Conservation (phyloP, 805 yeast genomes). For the Candida quercuum region DNA sequence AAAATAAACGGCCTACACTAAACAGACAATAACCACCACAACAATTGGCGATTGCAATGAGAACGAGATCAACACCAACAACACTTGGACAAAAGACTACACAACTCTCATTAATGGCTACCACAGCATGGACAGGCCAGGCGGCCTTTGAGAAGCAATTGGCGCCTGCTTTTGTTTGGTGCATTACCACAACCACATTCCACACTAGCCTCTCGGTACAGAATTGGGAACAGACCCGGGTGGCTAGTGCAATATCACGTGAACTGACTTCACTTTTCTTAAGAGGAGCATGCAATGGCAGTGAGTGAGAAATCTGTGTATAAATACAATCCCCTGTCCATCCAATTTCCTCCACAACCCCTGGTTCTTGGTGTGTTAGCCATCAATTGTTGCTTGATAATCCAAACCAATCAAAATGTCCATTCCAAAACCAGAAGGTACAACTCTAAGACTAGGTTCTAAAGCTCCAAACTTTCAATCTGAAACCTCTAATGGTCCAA, state of each 20-base stretch:
- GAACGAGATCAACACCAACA: no score
- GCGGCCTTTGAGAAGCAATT: no score
- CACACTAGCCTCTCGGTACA: no score
- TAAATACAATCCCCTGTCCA: neutral
- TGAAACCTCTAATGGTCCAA: constrained; percentile 57
- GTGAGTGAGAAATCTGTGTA: neutral
- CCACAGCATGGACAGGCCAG: no score
- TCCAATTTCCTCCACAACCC: neutral
- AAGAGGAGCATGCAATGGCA: neutral
- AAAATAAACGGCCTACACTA: no score
- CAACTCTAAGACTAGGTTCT: constrained; percentile 47
- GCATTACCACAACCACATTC: no score
- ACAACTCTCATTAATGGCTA: no score
- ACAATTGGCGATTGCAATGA: no score
- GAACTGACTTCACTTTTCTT: constrained; percentile 8
- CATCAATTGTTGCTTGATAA: neutral
- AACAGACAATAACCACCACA: no score
- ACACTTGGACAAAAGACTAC: no score
- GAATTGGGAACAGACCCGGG: no score
- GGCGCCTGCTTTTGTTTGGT: neutral
- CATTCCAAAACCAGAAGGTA: constrained; percentile 33
- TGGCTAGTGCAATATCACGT: constrained; percentile 17
- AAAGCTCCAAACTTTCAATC: constrained; percentile 65
- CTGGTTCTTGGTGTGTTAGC: no score
- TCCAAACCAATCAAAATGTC: constrained; percentile 26